Conservation (phyloP, 2,329 filamentous ascomycete species). For the Ophiosphaerella korrae region DNA sequence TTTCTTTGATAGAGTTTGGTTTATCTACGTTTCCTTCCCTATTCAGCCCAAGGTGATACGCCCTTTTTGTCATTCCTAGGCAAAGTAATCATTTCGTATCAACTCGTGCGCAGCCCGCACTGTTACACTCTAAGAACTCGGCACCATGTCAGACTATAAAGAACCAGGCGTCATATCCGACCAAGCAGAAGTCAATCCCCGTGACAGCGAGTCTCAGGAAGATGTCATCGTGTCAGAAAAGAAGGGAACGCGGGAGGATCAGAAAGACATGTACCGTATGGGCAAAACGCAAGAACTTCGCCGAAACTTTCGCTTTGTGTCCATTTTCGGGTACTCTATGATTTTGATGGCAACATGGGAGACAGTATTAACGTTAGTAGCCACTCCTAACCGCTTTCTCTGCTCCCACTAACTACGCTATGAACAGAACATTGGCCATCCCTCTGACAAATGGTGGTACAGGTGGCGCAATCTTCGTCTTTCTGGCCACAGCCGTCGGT, state of each 20-base stretch:
- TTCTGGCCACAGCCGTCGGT: slow-evolving; percentile 26
- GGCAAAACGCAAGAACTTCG: slow-evolving; percentile 34
- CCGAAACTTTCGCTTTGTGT: slow-evolving; percentile 32
- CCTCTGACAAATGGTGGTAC: slow-evolving; percentile 34
- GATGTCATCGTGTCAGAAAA: slow-evolving; percentile 17
- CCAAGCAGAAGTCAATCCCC: slow-evolving; percentile 2
- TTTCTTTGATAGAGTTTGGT: neutral
- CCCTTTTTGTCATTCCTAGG: too few species aligned
- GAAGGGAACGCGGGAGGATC: slow-evolving; percentile 24
- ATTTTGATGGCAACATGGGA: slow-evolving; percentile 38
- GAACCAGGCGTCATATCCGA: neutral
- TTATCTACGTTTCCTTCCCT: too few species aligned
- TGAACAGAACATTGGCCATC: slow-evolving; percentile 19
- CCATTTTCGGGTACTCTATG: slow-evolving; percentile 34
- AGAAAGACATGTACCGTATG: slow-evolving; percentile 36
- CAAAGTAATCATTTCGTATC: too few species aligned
- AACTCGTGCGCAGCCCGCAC: too few species aligned
- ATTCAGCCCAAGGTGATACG: too few species aligned
- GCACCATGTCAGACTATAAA: too few species aligned
- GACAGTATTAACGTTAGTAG: slow-evolving; percentile 21
- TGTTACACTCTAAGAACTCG: too few species aligned
- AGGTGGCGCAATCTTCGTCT: slow-evolving; percentile 31
- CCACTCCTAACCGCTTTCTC: too few species aligned
- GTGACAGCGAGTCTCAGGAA: slow-evolving; percentile 16
- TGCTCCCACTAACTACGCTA: neutral